These are phyloP conservation scores for Cladorrhinum samala DNA, from an alignment of 495 filamentous ascomycete species.

Conservation along the genomic window DNA sequence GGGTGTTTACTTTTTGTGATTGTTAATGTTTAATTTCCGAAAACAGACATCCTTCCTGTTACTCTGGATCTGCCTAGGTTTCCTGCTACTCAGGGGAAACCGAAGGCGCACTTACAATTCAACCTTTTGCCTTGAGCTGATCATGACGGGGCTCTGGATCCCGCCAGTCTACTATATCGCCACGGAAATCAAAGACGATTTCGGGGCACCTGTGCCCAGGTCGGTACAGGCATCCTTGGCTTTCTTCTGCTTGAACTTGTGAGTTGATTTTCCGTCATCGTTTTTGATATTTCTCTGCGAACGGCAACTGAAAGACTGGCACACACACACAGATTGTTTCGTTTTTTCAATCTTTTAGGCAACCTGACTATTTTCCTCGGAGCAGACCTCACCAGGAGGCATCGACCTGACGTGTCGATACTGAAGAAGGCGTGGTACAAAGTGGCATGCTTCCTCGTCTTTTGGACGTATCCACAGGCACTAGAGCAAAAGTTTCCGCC, in stretches of 20 bases:
- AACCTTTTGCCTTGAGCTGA: constrained; percentile 22
- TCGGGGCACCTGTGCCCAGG: too few species aligned
- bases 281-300: neutral
- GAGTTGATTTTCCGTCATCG: constrained; percentile 1
- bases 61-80: constrained; percentile 22
- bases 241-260: constrained; percentile 24
- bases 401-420: neutral
- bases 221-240: constrained; percentile 10
- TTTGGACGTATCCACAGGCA: neutral
- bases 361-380: neutral
- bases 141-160: constrained; percentile 26
- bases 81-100: constrained; percentile 17
- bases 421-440: neutral
- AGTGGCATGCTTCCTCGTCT: neutral
- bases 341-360: neutral
- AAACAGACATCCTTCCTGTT: constrained; percentile 25
- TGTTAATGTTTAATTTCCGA: too few species aligned
- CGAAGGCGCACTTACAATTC: constrained; percentile 13
- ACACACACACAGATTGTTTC: constrained; percentile 28
- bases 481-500: neutral
- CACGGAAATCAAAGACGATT: neutral
- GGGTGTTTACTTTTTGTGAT: too few species aligned
- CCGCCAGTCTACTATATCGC: constrained; percentile 21
- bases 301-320: neutral
- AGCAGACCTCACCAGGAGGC: neutral